phyloP scores from a whole-genome alignment of 2,329 filamentous ascomycete genomes.

The Orbilia quercus region DNA sequence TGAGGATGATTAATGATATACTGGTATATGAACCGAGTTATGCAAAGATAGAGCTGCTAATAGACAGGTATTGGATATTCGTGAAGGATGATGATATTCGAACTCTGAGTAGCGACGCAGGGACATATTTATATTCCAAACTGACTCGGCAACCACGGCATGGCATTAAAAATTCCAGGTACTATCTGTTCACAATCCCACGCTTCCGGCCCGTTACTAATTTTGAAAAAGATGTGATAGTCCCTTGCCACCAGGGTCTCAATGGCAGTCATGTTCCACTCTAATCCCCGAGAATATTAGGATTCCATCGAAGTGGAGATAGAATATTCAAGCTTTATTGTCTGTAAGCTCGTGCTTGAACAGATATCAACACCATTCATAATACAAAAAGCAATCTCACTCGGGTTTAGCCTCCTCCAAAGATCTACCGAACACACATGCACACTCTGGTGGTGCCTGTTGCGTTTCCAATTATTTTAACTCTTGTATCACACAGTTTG shows the following conservation, averaged over 20 bases:
- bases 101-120: background rate
- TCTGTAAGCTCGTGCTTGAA: too few relatives aligned
- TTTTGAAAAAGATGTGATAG: too few relatives aligned
- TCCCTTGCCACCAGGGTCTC: too few relatives aligned
- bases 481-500: background rate
- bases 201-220: background rate
- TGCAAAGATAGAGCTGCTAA: background rate
- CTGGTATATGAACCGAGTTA: background rate
- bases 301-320: background rate
- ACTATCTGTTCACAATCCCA: background rate
- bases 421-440: too few relatives aligned
- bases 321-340: too few relatives aligned
- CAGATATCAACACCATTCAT: too few relatives aligned
- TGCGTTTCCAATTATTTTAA: background rate
- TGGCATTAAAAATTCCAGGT: too few relatives aligned
- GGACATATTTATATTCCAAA: constrained; percentile 4
- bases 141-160: background rate
- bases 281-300: constrained; percentile 14
- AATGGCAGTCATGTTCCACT: constrained; percentile 2
- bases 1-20: background rate
- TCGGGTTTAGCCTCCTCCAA: too few relatives aligned
- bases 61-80: background rate
- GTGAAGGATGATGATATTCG: background rate
- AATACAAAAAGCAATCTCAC: too few relatives aligned
- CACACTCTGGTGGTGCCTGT: too few relatives aligned